These are phyloP conservation scores for Solanum chiquidenum DNA, from an alignment of 257 asterid genomes.

Conservation along the genomic window DNA sequence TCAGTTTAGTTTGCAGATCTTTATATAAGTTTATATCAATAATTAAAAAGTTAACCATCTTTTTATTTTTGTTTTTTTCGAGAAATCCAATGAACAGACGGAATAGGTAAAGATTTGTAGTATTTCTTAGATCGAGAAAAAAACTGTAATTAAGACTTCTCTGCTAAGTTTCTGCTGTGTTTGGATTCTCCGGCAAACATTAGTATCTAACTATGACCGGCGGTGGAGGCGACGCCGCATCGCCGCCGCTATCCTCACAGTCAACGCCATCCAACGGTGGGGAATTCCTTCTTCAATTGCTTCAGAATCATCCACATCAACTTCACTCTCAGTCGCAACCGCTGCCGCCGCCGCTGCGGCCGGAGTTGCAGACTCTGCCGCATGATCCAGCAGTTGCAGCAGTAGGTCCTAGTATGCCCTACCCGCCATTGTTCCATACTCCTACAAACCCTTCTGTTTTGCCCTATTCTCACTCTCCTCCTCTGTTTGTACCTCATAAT, in stretches of 20 bases:
- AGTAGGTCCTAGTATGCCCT: slow-evolving; percentile 42
- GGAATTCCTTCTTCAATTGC: slow-evolving; percentile 72
- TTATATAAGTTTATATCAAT: not conserved
- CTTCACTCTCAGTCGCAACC: slow-evolving; percentile 3
- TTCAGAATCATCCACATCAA: slow-evolving; percentile 31
- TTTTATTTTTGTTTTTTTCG: not conserved
- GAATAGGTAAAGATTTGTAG: not conserved
- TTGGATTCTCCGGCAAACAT: not conserved
- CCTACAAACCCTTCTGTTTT: not conserved
- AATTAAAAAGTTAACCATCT: not conserved
- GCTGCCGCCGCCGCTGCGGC: not conserved
- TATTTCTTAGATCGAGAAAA: not conserved
- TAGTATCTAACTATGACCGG: slow-evolving; percentile 18
- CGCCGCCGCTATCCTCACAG: slow-evolving; percentile 23
- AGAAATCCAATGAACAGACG: not conserved
- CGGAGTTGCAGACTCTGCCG: slow-evolving; percentile 21
- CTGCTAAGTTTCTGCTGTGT: not conserved
- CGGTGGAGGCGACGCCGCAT: slow-evolving; percentile 46
- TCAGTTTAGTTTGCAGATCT: not conserved
- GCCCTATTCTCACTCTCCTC: slow-evolving; percentile 20
- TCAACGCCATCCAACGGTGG: slow-evolving; percentile 40
- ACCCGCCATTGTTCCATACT: slow-evolving; percentile 11
- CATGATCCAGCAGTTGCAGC: slow-evolving; percentile 90
- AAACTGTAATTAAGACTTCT: not conserved
- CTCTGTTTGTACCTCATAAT: slow-evolving; percentile 41